Evolutionary conservation across 2,329 filamentous ascomycete genomes (phyloP).

Genomic region (Colletotrichum kahawae): DNA sequence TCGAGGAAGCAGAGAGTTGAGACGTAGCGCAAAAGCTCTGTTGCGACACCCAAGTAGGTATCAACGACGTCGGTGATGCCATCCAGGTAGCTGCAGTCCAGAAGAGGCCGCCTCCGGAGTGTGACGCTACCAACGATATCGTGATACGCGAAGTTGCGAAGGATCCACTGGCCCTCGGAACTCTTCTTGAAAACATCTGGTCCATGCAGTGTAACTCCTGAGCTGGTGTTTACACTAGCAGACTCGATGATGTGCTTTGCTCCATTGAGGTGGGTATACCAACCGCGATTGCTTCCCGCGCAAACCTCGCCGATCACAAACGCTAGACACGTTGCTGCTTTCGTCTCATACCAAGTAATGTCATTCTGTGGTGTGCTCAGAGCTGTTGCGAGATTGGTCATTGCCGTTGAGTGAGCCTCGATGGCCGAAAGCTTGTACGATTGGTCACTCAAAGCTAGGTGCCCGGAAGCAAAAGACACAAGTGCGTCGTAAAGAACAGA

Average conservation of each 20-base stretch:
- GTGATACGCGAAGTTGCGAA: constrained; percentile 25
- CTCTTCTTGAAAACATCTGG: constrained; percentile 17
- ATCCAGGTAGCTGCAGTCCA: constrained; percentile 16
- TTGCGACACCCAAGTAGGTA: constrained; percentile 22
- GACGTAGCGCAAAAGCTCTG: constrained; percentile 9
- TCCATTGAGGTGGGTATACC: constrained; percentile 18
- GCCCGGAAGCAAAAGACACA: constrained; percentile 13
- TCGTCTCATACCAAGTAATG: constrained; percentile 14
- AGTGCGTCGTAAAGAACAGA: constrained; percentile 18
- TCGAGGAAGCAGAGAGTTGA: neutral
- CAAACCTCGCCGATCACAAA: constrained; percentile 17
- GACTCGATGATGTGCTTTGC: constrained; percentile 19
- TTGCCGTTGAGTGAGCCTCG: constrained; percentile 9
- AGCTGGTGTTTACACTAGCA: neutral
- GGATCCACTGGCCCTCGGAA: constrained; percentile 22
- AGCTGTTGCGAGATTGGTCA: constrained; percentile 5
- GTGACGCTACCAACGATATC: constrained; percentile 19
- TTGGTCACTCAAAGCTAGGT: constrained; percentile 10
- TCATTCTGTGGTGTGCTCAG: constrained; percentile 2
- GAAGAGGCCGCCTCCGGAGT: constrained; percentile 6
- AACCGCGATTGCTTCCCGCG: neutral
- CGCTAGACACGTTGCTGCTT: constrained; percentile 18
- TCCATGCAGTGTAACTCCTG: neutral
- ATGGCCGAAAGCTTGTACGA: constrained; percentile 6
- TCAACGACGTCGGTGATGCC: constrained; percentile 22